These are phyloP conservation scores for Saccharomyces pastorianus DNA, from an alignment of 1,139 yeast species.

Conservation along the genomic window DNA sequence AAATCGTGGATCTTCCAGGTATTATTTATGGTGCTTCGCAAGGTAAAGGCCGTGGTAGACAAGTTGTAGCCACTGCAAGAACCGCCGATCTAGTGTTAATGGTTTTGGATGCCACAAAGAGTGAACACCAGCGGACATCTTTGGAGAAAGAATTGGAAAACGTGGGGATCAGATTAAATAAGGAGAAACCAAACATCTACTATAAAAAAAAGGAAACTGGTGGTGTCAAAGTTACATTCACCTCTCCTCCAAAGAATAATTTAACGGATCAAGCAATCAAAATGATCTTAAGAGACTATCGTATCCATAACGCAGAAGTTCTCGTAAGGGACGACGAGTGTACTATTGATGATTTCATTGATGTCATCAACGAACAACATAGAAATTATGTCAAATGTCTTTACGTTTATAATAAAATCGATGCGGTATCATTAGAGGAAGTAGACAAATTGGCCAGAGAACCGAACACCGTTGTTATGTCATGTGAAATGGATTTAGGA, in stretches of 20 bases:
- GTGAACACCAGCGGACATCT: constrained; percentile 77
- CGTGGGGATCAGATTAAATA: constrained; percentile 86
- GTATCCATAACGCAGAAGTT: constrained; percentile 89
- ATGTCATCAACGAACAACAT: constrained; percentile 78
- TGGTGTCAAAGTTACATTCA: constrained; percentile 76
- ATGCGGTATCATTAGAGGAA: constrained; percentile 91
- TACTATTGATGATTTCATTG: constrained; percentile 90
- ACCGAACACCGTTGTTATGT: constrained; percentile 88
- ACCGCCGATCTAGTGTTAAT: constrained; percentile 88
- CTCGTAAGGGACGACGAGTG: constrained; percentile 80
- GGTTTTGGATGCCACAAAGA: constrained; percentile 94
- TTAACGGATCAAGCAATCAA: constrained; percentile 74
- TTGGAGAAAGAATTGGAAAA: constrained; percentile 86
- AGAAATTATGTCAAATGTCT: constrained; percentile 88
- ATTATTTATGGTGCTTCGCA: constrained; percentile 94
- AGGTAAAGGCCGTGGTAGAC: constrained; percentile 96
- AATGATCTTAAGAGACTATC: constrained; percentile 74
- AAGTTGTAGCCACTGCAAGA: constrained; percentile 91
- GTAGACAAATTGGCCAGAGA: constrained; percentile 85
- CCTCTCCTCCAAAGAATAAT: constrained; percentile 66
- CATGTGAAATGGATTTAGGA: constrained; percentile 83
- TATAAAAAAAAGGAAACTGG: constrained; percentile 80
- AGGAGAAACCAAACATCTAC: constrained; percentile 70
- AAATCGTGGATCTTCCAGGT: constrained; percentile 93
- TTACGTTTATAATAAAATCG: constrained; percentile 90